Evolutionary conservation across 257 asterid genomes (phyloP).

Genomic region (Salvia miltiorrhiza): DNA sequence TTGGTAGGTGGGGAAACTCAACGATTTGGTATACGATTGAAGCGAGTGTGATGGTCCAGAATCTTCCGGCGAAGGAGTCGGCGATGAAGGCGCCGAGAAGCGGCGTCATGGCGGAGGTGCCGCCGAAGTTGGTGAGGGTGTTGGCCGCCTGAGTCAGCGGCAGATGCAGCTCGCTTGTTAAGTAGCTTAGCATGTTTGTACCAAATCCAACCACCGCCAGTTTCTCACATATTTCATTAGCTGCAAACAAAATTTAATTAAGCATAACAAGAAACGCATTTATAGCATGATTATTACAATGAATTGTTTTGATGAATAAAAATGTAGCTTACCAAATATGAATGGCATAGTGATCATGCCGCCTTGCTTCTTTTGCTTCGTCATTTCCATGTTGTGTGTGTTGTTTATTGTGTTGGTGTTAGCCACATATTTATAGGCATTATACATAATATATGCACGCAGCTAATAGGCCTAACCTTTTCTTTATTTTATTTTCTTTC

Average conservation of each 20-base stretch:
- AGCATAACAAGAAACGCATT: not conserved
- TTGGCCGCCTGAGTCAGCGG: constrained; percentile 86
- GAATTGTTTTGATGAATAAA: not conserved
- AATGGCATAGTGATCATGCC: constrained; percentile 88
- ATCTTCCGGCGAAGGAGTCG: constrained; percentile 79
- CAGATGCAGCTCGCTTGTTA: constrained; percentile 62
- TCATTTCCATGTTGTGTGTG: constrained; percentile 28
- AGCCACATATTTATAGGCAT: constrained; percentile 47
- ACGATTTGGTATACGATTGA: constrained; percentile 77
- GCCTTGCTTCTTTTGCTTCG: constrained; percentile 52
- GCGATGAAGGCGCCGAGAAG: constrained; percentile 75
- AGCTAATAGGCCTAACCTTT: not conserved
- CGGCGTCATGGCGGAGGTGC: constrained; percentile 81
- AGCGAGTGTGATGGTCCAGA: constrained; percentile 80
- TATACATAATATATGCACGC: not conserved
- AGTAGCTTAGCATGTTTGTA: constrained; percentile 71
- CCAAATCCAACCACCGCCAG: constrained; percentile 84
- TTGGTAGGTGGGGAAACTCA: too few relatives aligned
- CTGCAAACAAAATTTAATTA: constrained; percentile 28
- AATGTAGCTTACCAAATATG: constrained; percentile 59
- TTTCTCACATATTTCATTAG: constrained; percentile 83
- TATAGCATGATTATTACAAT: not conserved
- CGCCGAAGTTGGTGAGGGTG: constrained; percentile 78
- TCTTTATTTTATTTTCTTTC: not conserved
- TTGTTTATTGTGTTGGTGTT: constrained; percentile 12